Evolutionary conservation across 2,329 filamentous ascomycete species (phyloP).

Genomic region (Juglanconis oblonga): DNA sequence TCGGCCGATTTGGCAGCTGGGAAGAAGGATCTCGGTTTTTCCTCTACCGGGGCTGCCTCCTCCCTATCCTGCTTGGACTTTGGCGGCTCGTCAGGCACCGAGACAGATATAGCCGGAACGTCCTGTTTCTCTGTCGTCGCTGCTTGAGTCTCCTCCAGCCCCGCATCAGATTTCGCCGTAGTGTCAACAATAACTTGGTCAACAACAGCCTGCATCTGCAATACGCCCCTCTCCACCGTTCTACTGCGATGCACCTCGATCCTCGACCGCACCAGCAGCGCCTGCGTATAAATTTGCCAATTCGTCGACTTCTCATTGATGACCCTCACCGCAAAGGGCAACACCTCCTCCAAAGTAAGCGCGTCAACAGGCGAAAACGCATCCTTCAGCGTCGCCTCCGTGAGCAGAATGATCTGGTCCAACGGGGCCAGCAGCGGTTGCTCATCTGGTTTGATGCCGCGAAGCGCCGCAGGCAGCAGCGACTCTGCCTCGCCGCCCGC

Average conservation of each 20-base stretch:
- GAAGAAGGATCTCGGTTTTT: conserved; percentile 73
- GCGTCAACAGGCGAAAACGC: conserved; percentile 79
- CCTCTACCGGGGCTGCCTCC: conserved; percentile 14
- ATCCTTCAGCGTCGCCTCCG: conserved; percentile 85
- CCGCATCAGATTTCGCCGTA: conserved; percentile 26
- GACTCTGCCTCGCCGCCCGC: not conserved
- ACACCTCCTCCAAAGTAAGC: conserved; percentile 86
- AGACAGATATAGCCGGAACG: conserved; percentile 10
- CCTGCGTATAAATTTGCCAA: conserved; percentile 97
- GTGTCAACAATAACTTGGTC: conserved; percentile 94
- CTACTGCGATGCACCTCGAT: conserved; percentile 86
- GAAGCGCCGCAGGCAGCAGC: conserved; percentile 60
- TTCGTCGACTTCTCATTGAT: conserved; percentile 87
- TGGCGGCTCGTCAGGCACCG: conserved; percentile 23
- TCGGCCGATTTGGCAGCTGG: conserved; percentile 73
- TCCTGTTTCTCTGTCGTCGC: conserved; percentile 29
- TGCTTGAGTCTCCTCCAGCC: conserved; percentile 8
- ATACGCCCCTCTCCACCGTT: conserved; percentile 82
- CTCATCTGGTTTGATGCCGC: conserved; percentile 67
- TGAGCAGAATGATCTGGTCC: conserved; percentile 87
- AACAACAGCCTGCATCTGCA: conserved; percentile 92
- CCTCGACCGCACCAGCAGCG: conserved; percentile 80
- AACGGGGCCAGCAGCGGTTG: conserved; percentile 80
- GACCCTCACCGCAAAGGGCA: conserved; percentile 87
- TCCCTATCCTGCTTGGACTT: conserved; percentile 7